Percentiles rank a stretch among this genome's conserved stretches.
These are phyloP conservation scores for Salix brachista DNA, from an alignment of 345 rosid genomes.

Conservation along the genomic window DNA sequence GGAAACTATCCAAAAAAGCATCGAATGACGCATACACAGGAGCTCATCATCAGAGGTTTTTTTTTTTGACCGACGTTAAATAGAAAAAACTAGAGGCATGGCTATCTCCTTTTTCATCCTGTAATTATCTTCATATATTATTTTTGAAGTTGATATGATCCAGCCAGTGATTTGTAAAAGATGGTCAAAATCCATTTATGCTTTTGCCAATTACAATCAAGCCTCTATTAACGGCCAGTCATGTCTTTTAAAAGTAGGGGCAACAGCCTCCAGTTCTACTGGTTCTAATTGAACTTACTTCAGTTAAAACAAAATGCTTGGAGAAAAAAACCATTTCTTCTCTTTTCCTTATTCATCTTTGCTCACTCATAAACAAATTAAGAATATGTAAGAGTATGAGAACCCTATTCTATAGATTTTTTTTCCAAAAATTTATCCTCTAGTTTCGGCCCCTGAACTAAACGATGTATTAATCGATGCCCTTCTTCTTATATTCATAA, in stretches of 20 bases:
- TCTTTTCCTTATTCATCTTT: neutral
- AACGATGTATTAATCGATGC: too few species aligned
- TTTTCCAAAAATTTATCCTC: too few species aligned
- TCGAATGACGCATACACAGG: conserved; percentile 20
- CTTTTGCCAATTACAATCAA: neutral
- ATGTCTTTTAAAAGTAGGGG: too few species aligned
- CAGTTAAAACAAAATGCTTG: neutral
- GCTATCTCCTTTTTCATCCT: neutral
- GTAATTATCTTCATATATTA: conserved; percentile 18
- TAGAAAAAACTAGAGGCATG: conserved; percentile 1
- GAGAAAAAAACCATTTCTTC: neutral
- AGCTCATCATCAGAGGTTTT: neutral
- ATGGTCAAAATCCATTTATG: neutral
- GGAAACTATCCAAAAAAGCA: conserved; percentile 2
- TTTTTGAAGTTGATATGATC: conserved; percentile 32
- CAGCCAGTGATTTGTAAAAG: neutral
- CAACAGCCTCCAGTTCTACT: too few species aligned
- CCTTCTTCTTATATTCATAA: too few species aligned
- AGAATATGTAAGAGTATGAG: neutral
- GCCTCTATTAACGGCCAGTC: neutral
- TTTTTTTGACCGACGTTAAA: conserved; percentile 14
- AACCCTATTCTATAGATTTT: too few species aligned
- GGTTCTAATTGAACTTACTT: neutral
- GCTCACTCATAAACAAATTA: neutral
- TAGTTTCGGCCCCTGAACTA: too few species aligned